Percentiles rank a stretch among this genome's conserved stretches.
phyloP scores from a whole-genome alignment of 2,329 filamentous ascomycete species.

The Cladosporium cucumerinum region DNA sequence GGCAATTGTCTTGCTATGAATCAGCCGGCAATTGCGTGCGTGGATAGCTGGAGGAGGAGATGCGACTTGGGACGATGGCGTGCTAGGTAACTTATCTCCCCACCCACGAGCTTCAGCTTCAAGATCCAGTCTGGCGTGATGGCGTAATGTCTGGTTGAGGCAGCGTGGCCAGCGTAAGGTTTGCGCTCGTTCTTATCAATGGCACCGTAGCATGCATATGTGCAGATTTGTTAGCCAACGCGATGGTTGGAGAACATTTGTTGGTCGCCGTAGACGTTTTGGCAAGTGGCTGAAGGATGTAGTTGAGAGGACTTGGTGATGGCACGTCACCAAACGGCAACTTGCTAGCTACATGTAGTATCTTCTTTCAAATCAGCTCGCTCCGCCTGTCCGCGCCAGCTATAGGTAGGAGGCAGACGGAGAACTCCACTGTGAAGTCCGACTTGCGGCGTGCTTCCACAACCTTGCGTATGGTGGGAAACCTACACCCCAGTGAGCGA shows the following conservation, averaged over 20 bases:
- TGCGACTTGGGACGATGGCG: slow-evolving; percentile 6
- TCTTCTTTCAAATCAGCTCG: background rate
- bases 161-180: background rate
- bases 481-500: background rate
- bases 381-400: background rate
- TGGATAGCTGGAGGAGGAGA: background rate
- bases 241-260: background rate
- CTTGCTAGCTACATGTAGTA: background rate
- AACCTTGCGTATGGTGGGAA: background rate
- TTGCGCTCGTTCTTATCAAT: background rate
- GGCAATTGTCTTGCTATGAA: background rate
- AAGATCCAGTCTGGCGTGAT: slow-evolving; percentile 7
- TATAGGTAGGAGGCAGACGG: background rate
- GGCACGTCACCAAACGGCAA: background rate
- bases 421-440: background rate
- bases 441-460: background rate
- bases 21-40: slow-evolving; percentile 8
- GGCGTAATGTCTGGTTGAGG: background rate
- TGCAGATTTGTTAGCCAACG: background rate
- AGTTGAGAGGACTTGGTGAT: background rate
- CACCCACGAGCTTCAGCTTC: background rate
- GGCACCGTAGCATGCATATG: background rate
- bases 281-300: background rate
- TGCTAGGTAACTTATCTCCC: slow-evolving; percentile 4
- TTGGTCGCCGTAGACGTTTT: background rate